Evolutionary conservation across 1,139 yeast species (phyloP).

Genomic region (Suhomyces chickasaworum): DNA sequence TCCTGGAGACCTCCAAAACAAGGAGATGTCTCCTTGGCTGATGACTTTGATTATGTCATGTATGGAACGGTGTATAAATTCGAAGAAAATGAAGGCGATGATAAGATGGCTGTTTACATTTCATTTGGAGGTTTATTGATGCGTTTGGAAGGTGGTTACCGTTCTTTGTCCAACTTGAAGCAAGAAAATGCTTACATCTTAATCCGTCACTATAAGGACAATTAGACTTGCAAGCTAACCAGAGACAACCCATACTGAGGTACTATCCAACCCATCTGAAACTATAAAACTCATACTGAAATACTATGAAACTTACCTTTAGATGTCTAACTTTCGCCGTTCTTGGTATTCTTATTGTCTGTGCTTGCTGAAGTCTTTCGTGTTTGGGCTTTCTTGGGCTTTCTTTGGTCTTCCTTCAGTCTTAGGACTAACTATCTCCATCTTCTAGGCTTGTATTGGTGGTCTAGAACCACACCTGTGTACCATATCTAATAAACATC

Average conservation of each 20-base stretch:
- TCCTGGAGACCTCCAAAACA: slow-evolving; percentile 93
- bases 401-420: too few relatives aligned
- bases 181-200: slow-evolving; percentile 92
- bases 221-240: slow-evolving; percentile 18
- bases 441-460: background rate
- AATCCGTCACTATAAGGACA: slow-evolving; percentile 69
- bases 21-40: slow-evolving; percentile 84
- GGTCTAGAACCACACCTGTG: slow-evolving; percentile 4
- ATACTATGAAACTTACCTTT: too few relatives aligned
- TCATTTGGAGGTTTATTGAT: slow-evolving; percentile 94
- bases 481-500: slow-evolving; percentile 7
- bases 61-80: slow-evolving; percentile 97
- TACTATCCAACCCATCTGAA: too few relatives aligned
- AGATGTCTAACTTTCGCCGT: too few relatives aligned
- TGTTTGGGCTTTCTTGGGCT: too few relatives aligned
- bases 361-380: too few relatives aligned
- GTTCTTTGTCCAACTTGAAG: slow-evolving; percentile 83
- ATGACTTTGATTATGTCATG: slow-evolving; percentile 98
- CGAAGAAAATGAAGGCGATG: slow-evolving; percentile 80
- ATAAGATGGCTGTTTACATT: slow-evolving; percentile 80
- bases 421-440: too few relatives aligned
- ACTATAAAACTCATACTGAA: too few relatives aligned
- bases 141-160: slow-evolving; percentile 93
- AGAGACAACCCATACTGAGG: too few relatives aligned
- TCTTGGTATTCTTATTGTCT: too few relatives aligned